Base-by-base conservation (phyloP, 139 green algal genomes). In the Edaphochlamys debaryana region DNA sequence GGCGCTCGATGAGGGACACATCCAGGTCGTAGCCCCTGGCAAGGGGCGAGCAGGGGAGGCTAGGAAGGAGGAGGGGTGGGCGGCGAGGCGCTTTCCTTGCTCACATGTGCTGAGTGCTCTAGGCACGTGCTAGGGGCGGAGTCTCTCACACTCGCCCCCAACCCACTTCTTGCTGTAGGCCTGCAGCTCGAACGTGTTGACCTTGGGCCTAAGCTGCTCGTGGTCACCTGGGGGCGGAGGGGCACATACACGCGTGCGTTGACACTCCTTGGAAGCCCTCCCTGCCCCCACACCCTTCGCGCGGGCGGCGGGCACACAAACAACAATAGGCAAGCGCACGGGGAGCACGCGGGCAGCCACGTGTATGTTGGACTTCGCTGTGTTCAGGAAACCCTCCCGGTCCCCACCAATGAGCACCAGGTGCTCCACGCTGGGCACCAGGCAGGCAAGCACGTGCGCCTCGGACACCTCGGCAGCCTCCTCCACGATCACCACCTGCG, bases 391-490 rank as follows among this genome's bases (percentile, higher is more conserved):
- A n/a, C n/a, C n/a, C n/a, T n/a, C n/a, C n/a, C n/a, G n/a, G n/a
- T n/a, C n/a, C 54, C 23, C 54, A 63, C 54, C 93, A 58, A 96
- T 95, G 11, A 96, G 91, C 37, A 96, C 92, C 20, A 96, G 69
- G n/a, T 96, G 93, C 85, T 96, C 68, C 7, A 85, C 91, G 48
- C 79, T 54, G 23, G 56, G 54, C 0, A 73, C 80, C 30, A 96
- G 85, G 68, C 78, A 87, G 27, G 90, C 86, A 25, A 96, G 87
- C 2, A 95, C 80, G 75, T 96, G 93, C 0, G 92, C 88, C 88
- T 96, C 94, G 68, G 96, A 85, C 30, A 96, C 88, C 84, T 96
- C 94, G 0, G 85, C 93, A 32, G 94, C 94, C 85, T 96, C 94
- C 88, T 96, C 93, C 71, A 96, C 90, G 7, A 96, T 63, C 19